phyloP scores from a whole-genome alignment of 2,329 filamentous ascomycete genomes.

The Monosporascus sp. region DNA sequence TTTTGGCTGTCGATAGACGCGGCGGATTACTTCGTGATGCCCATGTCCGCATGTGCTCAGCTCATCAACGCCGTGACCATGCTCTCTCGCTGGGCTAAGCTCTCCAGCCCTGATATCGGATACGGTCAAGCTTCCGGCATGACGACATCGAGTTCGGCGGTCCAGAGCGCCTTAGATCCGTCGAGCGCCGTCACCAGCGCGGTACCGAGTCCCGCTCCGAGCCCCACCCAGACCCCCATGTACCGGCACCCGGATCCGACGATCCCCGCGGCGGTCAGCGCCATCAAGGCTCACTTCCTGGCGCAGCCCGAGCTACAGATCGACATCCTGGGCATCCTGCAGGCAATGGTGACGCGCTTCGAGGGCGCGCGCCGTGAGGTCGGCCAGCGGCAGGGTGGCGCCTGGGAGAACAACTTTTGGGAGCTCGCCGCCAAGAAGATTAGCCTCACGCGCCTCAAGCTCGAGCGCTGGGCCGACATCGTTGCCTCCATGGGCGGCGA shows the following conservation, averaged over 20 bases:
- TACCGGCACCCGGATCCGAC: constrained; percentile 30
- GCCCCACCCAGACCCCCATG: constrained; percentile 1
- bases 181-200: constrained; percentile 6
- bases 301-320: constrained; percentile 40
- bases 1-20: constrained; percentile 41
- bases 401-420: constrained; percentile 41
- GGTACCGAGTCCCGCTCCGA: background rate
- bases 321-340: constrained; percentile 39
- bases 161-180: background rate
- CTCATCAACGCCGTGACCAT: constrained; percentile 46
- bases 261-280: constrained; percentile 34
- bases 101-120: constrained; percentile 31
- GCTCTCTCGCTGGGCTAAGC: constrained; percentile 46
- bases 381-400: constrained; percentile 22
- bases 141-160: background rate
- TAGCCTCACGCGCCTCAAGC: constrained; percentile 38
- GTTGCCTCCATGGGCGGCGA: constrained; percentile 31
- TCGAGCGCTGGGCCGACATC: constrained; percentile 43
- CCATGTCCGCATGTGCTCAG: constrained; percentile 40
- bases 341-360: constrained; percentile 35
- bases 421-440: constrained; percentile 43
- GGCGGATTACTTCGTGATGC: constrained; percentile 37
- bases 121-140: background rate
- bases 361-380: constrained; percentile 32
- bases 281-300: constrained; percentile 36